These are phyloP conservation scores for Suillus luteus DNA, from an alignment of 768 basidiomycete species.

Conservation along the genomic window DNA sequence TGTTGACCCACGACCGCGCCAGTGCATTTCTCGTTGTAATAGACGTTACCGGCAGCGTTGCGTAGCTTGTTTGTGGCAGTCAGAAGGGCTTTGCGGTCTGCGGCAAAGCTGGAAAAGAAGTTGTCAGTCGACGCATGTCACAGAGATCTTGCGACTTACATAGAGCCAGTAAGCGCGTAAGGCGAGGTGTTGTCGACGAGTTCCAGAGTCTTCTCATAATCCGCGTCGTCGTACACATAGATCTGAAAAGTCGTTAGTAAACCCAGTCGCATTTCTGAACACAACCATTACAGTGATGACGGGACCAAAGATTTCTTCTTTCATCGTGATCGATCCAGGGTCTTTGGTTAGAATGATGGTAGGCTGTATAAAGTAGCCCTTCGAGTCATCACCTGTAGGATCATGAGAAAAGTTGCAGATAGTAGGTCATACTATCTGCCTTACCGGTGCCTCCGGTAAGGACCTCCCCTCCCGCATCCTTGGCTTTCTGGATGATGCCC, in stretches of 20 bases:
- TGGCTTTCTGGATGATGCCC: constrained; percentile 83
- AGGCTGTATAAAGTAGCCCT: constrained; percentile 92
- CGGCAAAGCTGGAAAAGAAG: constrained; percentile 62
- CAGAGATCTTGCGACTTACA: constrained; percentile 54
- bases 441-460: constrained; percentile 80
- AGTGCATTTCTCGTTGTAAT: constrained; percentile 98
- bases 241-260: constrained; percentile 46
- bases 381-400: constrained; percentile 75
- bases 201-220: constrained; percentile 85
- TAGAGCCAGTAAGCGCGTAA: constrained; percentile 94
- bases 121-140: constrained; percentile 16
- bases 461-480: constrained; percentile 85
- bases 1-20: constrained; percentile 98
- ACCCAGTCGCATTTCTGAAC: background rate
- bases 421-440: constrained; percentile 19
- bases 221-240: constrained; percentile 85
- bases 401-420: background rate
- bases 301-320: constrained; percentile 96
- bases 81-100: constrained; percentile 79
- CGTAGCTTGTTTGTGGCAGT: constrained; percentile 80
- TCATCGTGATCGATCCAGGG: constrained; percentile 85
- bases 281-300: constrained; percentile 74
- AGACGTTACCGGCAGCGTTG: constrained; percentile 93
- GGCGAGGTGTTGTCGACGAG: constrained; percentile 83
- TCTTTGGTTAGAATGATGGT: constrained; percentile 94